Evolutionary conservation across 768 basidiomycete species (phyloP), one percentile per base, ranked within the genome.

Genomic region (Psilocybe cyanescens): DNA sequence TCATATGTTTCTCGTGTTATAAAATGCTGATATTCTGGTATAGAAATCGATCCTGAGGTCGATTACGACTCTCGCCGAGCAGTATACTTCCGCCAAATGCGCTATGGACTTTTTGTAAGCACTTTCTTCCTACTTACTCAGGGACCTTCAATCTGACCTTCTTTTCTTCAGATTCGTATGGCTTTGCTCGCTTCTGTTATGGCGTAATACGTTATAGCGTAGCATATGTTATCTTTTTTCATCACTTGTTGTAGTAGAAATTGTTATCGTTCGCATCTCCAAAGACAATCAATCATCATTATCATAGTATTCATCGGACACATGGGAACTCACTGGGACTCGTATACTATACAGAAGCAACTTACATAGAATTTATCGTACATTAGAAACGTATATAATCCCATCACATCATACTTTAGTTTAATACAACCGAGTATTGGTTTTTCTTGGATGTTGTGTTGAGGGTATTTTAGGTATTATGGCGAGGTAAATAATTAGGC

Each of bases 81-180:
- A 2, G 95, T 94, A 19, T 99, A 98, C 78, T 98, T 99, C 90
- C 88, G 97, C 41, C 96, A 98, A 71, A 98, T 97, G 96, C 88
- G 95, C 59, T 97, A 97, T 71, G 97, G 97, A 49, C 90, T 98
- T 63, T 99, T 95, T 72, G 95, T 98, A 71, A 73, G 96, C 87
- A 17, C 17, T 19, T 44, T 45, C 24, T 44, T 30, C n/a, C 30
- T 16, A 7, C 8, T 37, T 9, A 57, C 19, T 16, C 0, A 1
- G 33, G 0, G 33, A 19, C 9, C 6, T 11, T 9, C 46, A 31
- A 8, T 37, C 47, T 53, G 28, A 37, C 17, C 9, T 53, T 54
- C 3, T 2, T 16, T 48, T 54, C 44, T 19, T 14, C 33, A 62
- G 61, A 58, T 62, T 54, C 61, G 61, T 47, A 62, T 62, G 61